phyloP scores from a whole-genome alignment of 768 basidiomycete species.

The Leccinum arenicola region DNA sequence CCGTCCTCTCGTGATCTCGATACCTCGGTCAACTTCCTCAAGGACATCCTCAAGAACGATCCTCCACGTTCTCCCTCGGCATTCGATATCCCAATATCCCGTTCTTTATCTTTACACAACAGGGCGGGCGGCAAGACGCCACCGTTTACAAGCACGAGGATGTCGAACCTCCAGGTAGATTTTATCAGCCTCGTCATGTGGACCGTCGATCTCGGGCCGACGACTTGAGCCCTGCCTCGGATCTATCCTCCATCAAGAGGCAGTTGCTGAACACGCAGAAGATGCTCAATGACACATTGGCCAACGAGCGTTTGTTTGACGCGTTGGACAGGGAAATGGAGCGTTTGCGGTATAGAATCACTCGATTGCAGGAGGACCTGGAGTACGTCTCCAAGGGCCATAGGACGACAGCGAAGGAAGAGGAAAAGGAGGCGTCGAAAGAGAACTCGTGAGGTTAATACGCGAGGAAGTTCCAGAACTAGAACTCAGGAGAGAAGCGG shows the following conservation, averaged over 20 bases:
- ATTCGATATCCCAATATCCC: conserved; percentile 53
- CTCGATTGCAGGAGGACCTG: conserved; percentile 86
- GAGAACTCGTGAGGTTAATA: conserved; percentile 80
- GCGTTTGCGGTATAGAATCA: conserved; percentile 80
- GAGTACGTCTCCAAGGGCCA: conserved; percentile 82
- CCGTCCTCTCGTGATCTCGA: conserved; percentile 89
- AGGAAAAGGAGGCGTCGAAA: conserved; percentile 78
- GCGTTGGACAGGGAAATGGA: conserved; percentile 70
- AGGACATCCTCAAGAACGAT: conserved; percentile 82
- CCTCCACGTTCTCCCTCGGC: conserved; percentile 62
- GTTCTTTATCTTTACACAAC: conserved; percentile 6
- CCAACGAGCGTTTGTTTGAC: conserved; percentile 79
- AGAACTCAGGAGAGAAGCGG: conserved; percentile 69
- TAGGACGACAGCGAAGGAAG: conserved; percentile 68
- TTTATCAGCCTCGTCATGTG: conserved; percentile 83
- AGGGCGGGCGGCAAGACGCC: conserved; percentile 68
- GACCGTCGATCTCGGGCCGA: conserved; percentile 80
- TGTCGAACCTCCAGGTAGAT: conserved; percentile 52
- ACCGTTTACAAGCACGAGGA: conserved; percentile 87
- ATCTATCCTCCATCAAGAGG: conserved; percentile 85
- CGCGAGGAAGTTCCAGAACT: conserved; percentile 85
- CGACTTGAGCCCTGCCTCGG: conserved; percentile 56
- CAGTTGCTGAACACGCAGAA: conserved; percentile 75
- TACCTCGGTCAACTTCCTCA: conserved; percentile 85
- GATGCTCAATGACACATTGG: conserved; percentile 71